Evolutionary conservation across 768 basidiomycete genomes (phyloP).

Genomic region (Trametes maxima): DNA sequence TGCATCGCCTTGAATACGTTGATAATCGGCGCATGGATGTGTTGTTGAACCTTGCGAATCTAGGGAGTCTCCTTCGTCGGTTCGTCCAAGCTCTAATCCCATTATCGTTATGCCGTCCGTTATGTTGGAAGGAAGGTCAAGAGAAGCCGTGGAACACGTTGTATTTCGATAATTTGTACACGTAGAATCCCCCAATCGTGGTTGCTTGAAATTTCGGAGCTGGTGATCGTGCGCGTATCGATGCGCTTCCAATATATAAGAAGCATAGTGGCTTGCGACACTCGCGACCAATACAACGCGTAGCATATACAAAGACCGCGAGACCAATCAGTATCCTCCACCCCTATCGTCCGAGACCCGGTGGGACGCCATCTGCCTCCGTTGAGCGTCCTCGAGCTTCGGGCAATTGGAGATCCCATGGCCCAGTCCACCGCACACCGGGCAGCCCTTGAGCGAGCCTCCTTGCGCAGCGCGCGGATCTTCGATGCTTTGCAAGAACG

Average conservation of each 20-base stretch:
- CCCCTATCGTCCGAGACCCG: slow-evolving; percentile 69
- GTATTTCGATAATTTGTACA: slow-evolving; percentile 18
- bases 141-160: slow-evolving; percentile 9
- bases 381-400: slow-evolving; percentile 91
- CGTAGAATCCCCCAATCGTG: not conserved
- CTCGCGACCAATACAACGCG: not conserved
- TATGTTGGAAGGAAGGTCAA: not conserved
- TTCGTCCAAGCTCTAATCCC: slow-evolving; percentile 31
- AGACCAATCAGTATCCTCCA: slow-evolving; percentile 44
- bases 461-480: slow-evolving; percentile 86
- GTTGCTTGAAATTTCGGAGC: not conserved
- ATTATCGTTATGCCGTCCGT: not conserved
- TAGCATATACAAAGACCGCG: not conserved
- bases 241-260: too few relatives aligned
- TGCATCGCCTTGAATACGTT: not conserved
- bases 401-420: slow-evolving; percentile 95
- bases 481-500: slow-evolving; percentile 86
- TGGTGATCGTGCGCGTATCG: too few relatives aligned
- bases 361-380: slow-evolving; percentile 89
- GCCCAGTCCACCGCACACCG: slow-evolving; percentile 95
- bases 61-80: slow-evolving; percentile 35
- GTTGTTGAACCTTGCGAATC: not conserved
- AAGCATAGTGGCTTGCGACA: not conserved
- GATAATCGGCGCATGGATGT: too few relatives aligned
- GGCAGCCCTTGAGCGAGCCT: slow-evolving; percentile 82